Base-by-base conservation (phyloP, 257 asterid species). In the Petunia secreta region DNA sequence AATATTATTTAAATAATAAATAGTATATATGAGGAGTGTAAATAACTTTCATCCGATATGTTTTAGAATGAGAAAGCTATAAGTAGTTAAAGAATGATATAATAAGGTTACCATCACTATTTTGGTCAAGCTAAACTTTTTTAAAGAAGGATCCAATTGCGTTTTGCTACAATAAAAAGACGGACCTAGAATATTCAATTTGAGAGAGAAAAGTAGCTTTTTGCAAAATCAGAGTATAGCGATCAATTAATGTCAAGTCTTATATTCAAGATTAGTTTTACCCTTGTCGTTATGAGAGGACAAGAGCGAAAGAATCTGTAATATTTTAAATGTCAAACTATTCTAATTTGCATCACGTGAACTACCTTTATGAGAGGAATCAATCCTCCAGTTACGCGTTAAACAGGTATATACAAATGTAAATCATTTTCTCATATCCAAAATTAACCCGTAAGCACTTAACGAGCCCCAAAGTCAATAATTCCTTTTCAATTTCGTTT, bases 331-430 rank as follows among this genome's bases (percentile, higher is more conserved):
- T 48, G 43, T 16, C 3, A 46, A 59, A 25, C 25, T 25, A 71
- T 71, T 71, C 44, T 43, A 50, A 58, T 48, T 71, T 39, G 25
- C 77, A 71, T 71, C 77, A 71, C 48, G 77, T 48, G 43, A 34
- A 48, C 36, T 41, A 6, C 75, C 10, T 46, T 71, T 71, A 50
- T 48, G 10, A 71, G 13, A 46, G 25, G 16, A 71, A 48, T 71
- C 43, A 71, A 69, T 69, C 40, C 58, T 46, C 40, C 59, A 25
- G 25, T 46, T 71, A 9, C 3, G 25, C 59, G 16, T 9, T 46
- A 46, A 9, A 48, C 9, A 48, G 10, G 3, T 25, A 48, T 46
- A 25, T 25, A 25, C 25, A 71, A 65, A 38, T 15, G 50, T 14
- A 65, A 39, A 39, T 5, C 34, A 14, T 14, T 65, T 65, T 39